Percentiles rank a stretch among this genome's conserved stretches.
phyloP scores from a whole-genome alignment of 129 eudicot genomes.

The Smallanthus sonchifolius region DNA sequence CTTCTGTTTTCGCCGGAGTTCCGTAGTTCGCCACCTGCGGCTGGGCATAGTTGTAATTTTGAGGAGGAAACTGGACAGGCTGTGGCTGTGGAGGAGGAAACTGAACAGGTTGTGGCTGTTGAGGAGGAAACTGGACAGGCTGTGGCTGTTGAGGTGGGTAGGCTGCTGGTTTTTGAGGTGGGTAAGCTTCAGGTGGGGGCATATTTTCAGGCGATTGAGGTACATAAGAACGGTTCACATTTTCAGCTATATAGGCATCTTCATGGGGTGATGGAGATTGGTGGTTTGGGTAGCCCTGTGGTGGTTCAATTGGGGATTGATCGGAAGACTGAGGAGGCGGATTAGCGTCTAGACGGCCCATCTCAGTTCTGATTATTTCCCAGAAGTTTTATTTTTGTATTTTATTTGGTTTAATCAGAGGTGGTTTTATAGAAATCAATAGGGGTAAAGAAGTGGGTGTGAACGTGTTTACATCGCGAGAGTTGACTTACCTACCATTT shows the following conservation, averaged over 20 bases:
- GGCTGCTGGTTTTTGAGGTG: slow-evolving; percentile 20
- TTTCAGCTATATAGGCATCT: neutral
- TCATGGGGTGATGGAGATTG: slow-evolving; percentile 5
- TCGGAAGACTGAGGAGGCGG: slow-evolving; percentile 7
- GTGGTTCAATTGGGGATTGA: slow-evolving; percentile 9
- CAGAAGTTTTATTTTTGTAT: no score
- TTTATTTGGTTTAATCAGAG: neutral
- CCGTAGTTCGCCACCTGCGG: slow-evolving; percentile 9
- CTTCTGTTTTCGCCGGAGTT: slow-evolving; percentile 7
- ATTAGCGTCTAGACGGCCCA: slow-evolving; percentile 19
- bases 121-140: slow-evolving; percentile 6
- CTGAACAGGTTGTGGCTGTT: slow-evolving; percentile 10
- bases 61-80: slow-evolving; percentile 25
- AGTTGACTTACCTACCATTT: slow-evolving; percentile 15
- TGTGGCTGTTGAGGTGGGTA: slow-evolving; percentile 25
- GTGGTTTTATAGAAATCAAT: slow-evolving; percentile 4
- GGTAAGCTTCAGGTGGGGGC: slow-evolving; percentile 34
- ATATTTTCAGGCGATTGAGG: slow-evolving; percentile 16
- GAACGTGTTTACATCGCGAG: neutral
- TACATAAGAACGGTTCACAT: slow-evolving; percentile 9
- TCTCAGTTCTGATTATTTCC: neutral
- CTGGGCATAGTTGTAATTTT: slow-evolving; percentile 16
- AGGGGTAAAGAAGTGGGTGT: neutral
- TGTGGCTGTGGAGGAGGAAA: slow-evolving; percentile 18
- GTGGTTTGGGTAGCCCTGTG: slow-evolving; percentile 29